Conservation (phyloP, 148 eudicot species). For the Chenopodium album region DNA sequence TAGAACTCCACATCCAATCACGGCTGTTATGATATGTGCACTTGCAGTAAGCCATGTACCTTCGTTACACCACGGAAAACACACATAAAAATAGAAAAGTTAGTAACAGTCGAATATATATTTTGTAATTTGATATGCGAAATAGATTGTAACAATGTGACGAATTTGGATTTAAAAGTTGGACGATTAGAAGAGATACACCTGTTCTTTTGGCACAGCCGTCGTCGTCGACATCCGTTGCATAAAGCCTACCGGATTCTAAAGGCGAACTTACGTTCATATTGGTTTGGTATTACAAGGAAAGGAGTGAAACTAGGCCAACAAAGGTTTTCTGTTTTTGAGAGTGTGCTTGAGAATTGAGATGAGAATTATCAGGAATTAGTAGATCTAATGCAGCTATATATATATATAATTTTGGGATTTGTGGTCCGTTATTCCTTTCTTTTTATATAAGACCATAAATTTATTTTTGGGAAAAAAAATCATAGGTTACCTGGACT, state of each 20-base stretch:
- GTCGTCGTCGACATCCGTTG: constrained; percentile 42
- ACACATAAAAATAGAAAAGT: not conserved
- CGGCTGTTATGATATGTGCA: constrained; percentile 63
- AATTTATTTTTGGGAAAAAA: too few relatives aligned
- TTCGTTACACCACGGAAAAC: constrained; percentile 10
- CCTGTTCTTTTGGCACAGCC: constrained; percentile 43
- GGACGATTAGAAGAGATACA: not conserved
- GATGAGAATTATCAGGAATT: not conserved
- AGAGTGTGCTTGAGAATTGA: not conserved
- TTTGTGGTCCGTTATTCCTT: not conserved
- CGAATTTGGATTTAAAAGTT: too few relatives aligned
- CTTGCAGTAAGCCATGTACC: constrained; percentile 52
- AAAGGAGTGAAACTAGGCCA: not conserved
- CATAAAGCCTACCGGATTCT: not conserved
- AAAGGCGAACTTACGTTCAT: not conserved
- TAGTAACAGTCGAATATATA: not conserved
- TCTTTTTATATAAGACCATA: not conserved
- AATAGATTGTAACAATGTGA: too few relatives aligned
- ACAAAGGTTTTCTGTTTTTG: not conserved
- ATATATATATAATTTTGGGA: not conserved
- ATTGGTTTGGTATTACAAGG: not conserved
- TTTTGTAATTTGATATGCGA: too few relatives aligned
- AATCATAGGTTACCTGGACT: not conserved
- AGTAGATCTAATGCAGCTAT: not conserved
- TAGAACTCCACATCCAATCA: constrained; percentile 62